These are phyloP conservation scores for Alternaria gansuensis DNA, from an alignment of 2,329 filamentous ascomycete genomes.

Conservation along the genomic window DNA sequence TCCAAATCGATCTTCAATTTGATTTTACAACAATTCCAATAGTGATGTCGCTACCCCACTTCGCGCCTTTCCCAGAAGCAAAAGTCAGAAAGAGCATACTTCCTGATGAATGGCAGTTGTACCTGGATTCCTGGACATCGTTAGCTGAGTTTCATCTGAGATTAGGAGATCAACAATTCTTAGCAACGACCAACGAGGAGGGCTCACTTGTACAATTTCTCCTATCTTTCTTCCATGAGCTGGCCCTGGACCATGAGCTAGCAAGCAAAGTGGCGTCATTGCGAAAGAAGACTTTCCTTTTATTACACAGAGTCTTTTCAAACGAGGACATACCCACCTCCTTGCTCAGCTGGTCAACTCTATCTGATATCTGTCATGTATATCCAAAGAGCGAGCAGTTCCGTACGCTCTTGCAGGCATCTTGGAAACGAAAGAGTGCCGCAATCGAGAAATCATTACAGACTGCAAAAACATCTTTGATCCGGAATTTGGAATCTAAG, in stretches of 20 bases:
- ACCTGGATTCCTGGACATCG: constrained; percentile 77
- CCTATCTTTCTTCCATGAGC: constrained; percentile 70
- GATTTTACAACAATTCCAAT: not conserved
- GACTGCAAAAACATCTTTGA: constrained; percentile 68
- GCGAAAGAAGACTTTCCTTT: constrained; percentile 70
- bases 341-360: constrained; percentile 71
- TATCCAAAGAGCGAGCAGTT: constrained; percentile 71
- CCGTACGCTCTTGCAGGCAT: constrained; percentile 57
- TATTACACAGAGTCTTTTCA: constrained; percentile 67
- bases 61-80: constrained; percentile 79
- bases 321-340: constrained; percentile 55
- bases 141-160: constrained; percentile 72
- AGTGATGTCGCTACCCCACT: constrained; percentile 67
- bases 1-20: too few species aligned
- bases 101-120: constrained; percentile 77
- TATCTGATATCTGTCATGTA: constrained; percentile 72
- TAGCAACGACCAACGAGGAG: constrained; percentile 61
- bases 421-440: constrained; percentile 64
- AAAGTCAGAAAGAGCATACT: constrained; percentile 72
- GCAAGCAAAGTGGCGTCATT: constrained; percentile 60
- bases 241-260: constrained; percentile 46
- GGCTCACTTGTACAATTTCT: constrained; percentile 71
- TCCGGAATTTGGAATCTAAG: constrained; percentile 69
- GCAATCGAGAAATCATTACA: constrained; percentile 65
- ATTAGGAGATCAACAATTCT: constrained; percentile 66